Percentiles rank a stretch among this genome's conserved stretches.
Evolutionary conservation across 177 flowering plant species (phyloP).

Genomic region (Vitis hybrid): DNA sequence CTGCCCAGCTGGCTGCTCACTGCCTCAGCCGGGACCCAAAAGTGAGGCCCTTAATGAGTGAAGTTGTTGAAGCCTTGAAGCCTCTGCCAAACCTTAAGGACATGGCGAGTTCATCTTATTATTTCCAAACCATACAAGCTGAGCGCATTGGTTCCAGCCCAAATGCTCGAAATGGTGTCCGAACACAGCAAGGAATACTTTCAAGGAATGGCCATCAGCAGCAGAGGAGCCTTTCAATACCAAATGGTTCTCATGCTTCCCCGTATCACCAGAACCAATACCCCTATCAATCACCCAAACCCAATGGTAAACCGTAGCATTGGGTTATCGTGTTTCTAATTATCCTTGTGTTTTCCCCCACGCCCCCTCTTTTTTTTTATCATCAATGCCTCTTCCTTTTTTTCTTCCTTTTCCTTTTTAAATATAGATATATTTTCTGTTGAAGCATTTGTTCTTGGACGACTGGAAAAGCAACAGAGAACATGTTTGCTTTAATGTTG

Average conservation of each 20-base stretch:
- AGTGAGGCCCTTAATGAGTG: constrained; percentile 81
- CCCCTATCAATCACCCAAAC: constrained; percentile 53
- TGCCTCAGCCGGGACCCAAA: constrained; percentile 92
- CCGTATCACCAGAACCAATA: constrained; percentile 52
- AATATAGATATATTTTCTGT: constrained; percentile 25
- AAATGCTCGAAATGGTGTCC: constrained; percentile 43
- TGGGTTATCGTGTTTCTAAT: constrained; percentile 3
- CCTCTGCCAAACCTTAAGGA: constrained; percentile 80
- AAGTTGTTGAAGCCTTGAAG: constrained; percentile 76
- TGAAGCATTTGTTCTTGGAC: constrained; percentile 26
- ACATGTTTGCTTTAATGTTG: constrained; percentile 22
- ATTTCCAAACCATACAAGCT: constrained; percentile 67
- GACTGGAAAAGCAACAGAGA: constrained; percentile 20
- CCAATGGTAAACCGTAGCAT: constrained; percentile 43
- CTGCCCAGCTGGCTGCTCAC: constrained; percentile 73
- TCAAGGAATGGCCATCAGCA: constrained; percentile 52
- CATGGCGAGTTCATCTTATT: constrained; percentile 91
- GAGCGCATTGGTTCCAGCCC: constrained; percentile 60
- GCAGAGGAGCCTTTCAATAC: constrained; percentile 56
- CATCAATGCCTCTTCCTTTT: neutral
- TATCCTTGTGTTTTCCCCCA: neutral
- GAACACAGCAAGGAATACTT: constrained; percentile 34
- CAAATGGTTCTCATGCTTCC: constrained; percentile 61
- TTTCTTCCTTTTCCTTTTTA: constrained; percentile 1
- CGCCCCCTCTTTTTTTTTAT: neutral